Conservation (phyloP, 148 eudicot species). For the Euryodendron excelsum region DNA sequence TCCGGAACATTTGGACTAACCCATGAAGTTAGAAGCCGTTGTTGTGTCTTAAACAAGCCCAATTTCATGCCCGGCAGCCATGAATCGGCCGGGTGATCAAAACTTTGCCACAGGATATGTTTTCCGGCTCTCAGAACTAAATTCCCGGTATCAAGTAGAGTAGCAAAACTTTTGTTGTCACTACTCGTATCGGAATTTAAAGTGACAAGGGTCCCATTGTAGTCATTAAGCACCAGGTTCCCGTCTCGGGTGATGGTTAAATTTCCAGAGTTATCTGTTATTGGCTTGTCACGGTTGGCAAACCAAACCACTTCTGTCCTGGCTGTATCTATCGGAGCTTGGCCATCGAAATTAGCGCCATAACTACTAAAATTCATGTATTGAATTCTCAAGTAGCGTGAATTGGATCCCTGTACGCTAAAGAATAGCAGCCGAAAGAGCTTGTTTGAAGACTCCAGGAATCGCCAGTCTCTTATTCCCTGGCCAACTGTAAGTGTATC, state of each 20-base stretch:
- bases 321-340: no score
- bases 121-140: constrained; percentile 5
- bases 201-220: no score
- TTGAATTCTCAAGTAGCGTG: no score
- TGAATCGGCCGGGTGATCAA: constrained; percentile 24
- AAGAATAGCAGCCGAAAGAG: no score
- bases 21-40: constrained; percentile 13
- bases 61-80: constrained; percentile 25
- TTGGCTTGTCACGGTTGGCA: background rate
- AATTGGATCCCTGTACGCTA: no score
- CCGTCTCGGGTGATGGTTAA: background rate
- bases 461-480: no score
- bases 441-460: no score
- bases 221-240: background rate
- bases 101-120: constrained; percentile 22
- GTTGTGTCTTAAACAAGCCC: background rate
- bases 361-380: no score
- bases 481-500: no score
- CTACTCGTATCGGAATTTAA: background rate
- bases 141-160: constrained; percentile 21
- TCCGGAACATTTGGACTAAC: constrained; percentile 10
- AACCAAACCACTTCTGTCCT: no score
- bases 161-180: background rate
- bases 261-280: background rate
- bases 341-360: no score